These are phyloP conservation scores for Tulasnella sp. DNA, from an alignment of 768 basidiomycete species.

Conservation along the genomic window DNA sequence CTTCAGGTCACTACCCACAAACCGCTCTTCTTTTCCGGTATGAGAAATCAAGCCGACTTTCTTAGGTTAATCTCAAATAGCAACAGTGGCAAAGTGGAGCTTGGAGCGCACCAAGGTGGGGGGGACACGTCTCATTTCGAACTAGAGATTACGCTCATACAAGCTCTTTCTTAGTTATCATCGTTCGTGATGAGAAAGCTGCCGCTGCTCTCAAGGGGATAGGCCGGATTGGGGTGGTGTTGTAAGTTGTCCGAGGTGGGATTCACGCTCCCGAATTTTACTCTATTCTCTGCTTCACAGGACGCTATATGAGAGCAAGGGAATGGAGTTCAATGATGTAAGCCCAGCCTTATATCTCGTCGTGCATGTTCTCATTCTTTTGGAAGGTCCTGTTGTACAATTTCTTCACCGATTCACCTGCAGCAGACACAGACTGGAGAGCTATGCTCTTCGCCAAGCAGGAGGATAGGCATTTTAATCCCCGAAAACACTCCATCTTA, in stretches of 20 bases:
- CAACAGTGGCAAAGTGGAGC: slow-evolving; percentile 1
- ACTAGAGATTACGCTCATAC: slow-evolving; percentile 49
- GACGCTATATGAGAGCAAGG: slow-evolving; percentile 62
- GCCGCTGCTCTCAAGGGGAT: slow-evolving; percentile 48
- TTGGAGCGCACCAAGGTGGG: slow-evolving; percentile 24
- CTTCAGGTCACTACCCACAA: not conserved
- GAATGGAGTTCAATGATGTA: slow-evolving; percentile 64
- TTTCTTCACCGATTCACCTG: slow-evolving; percentile 63
- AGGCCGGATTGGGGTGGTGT: slow-evolving; percentile 51
- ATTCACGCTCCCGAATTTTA: not conserved
- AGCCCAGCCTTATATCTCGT: not conserved
- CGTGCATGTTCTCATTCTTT: not conserved
- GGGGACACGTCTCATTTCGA: not conserved
- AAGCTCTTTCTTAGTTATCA: slow-evolving; percentile 53
- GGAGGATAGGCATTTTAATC: not conserved
- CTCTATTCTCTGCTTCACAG: slow-evolving; percentile 28
- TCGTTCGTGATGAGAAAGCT: slow-evolving; percentile 61
- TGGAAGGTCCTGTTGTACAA: slow-evolving; percentile 67
- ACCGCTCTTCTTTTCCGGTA: not conserved
- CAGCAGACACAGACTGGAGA: slow-evolving; percentile 55
- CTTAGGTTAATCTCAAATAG: not conserved
- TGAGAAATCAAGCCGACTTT: not conserved
- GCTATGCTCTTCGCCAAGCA: slow-evolving; percentile 33
- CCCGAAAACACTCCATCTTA: not conserved
- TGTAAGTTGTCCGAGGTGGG: not conserved